Evolutionary conservation across 139 green algal species (phyloP).

Genomic region (Tetraselmis striata): DNA sequence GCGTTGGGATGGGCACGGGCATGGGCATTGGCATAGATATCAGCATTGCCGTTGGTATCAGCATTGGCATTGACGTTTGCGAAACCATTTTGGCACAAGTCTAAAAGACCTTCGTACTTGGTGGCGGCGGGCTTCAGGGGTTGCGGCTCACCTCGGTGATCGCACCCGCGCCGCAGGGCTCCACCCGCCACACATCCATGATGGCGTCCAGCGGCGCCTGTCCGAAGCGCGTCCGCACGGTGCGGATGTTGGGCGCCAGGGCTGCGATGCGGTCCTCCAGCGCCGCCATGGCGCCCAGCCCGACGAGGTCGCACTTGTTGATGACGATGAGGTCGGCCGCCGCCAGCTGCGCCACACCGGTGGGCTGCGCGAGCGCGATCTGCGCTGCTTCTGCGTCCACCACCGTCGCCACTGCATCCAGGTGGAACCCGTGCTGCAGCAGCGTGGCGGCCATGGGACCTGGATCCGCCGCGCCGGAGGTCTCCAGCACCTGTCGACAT

Average conservation of each 20-base stretch:
- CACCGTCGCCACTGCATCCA: constrained; percentile 22
- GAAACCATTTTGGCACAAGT: too few relatives aligned
- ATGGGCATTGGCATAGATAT: too few relatives aligned
- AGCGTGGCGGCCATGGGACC: constrained; percentile 28
- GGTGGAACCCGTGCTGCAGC: constrained; percentile 15
- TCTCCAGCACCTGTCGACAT: constrained; percentile 36
- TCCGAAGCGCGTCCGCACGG: constrained; percentile 21
- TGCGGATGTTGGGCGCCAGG: constrained; percentile 20
- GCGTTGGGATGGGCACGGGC: too few relatives aligned
- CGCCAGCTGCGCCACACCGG: constrained; percentile 34
- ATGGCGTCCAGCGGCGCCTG: constrained; percentile 17
- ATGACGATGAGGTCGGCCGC: constrained; percentile 40
- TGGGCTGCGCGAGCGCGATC: background rate
- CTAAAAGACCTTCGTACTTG: too few relatives aligned
- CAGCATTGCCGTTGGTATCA: too few relatives aligned
- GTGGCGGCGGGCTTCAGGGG: too few relatives aligned
- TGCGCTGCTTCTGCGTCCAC: background rate
- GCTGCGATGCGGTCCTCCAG: constrained; percentile 31
- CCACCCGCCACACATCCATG: constrained; percentile 20
- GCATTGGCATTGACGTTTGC: too few relatives aligned
- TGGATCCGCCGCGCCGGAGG: constrained; percentile 42
- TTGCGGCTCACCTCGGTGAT: background rate
- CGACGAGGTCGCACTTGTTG: constrained; percentile 52
- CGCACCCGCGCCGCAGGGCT: background rate
- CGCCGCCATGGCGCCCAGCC: constrained; percentile 23